Evolutionary conservation across 2,329 filamentous ascomycete species (phyloP).

Genomic region (Alternaria longipes): DNA sequence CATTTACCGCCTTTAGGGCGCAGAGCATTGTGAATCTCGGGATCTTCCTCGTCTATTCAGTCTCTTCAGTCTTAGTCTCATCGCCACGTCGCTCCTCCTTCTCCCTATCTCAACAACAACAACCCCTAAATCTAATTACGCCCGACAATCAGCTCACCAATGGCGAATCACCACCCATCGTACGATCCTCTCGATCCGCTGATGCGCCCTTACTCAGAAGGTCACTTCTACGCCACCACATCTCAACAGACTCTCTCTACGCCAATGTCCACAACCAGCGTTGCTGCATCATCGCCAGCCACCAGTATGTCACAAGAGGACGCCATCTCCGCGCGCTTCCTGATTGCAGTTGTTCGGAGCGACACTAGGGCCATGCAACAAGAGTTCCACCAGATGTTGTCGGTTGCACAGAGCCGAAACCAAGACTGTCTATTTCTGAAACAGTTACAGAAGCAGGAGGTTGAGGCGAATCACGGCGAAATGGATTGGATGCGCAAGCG

Average conservation of each 20-base stretch:
- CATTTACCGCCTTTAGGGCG: background rate
- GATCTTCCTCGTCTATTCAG: background rate
- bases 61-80: background rate
- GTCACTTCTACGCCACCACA: background rate
- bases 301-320: slow-evolving; percentile 4
- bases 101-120: background rate
- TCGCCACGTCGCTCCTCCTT: background rate
- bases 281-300: background rate
- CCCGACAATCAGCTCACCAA: background rate
- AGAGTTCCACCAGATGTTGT: background rate
- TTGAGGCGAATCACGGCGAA: slow-evolving; percentile 4
- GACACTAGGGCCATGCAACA: slow-evolving; percentile 5
- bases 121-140: background rate
- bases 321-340: background rate
- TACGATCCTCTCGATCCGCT: background rate
- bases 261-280: background rate
- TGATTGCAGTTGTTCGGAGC: background rate
- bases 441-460: background rate
- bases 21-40: background rate
- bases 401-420: slow-evolving; percentile 5
- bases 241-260: background rate
- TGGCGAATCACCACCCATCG: background rate
- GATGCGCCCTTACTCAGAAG: background rate
- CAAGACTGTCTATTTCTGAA: slow-evolving; percentile 4
- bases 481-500: slow-evolving; percentile 2